A percentile compares a stretch with the other conserved stretches of the same genome.
Evolutionary conservation across 2,329 filamentous ascomycete genomes (phyloP).

Genomic region (Zymoseptoria ardabiliae): DNA sequence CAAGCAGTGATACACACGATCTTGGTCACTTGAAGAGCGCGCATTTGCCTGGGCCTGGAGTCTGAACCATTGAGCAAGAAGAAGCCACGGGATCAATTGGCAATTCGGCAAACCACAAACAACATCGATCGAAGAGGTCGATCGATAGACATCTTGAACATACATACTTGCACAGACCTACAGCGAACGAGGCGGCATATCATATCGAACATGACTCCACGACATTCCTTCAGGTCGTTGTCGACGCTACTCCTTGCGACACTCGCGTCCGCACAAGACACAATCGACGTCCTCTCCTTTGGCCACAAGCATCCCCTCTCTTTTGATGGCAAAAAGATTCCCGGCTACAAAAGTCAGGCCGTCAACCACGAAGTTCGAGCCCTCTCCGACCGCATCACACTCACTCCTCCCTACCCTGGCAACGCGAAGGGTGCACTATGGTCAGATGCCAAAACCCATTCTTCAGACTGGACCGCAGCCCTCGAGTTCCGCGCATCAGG

Average conservation of each 20-base stretch:
- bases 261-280: constrained; percentile 20
- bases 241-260: constrained; percentile 20
- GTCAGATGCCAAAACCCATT: constrained; percentile 57
- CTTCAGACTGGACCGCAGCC: constrained; percentile 63
- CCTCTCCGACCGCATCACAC: constrained; percentile 82
- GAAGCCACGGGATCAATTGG: neutral
- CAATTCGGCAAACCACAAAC: neutral
- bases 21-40: neutral
- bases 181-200: neutral
- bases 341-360: constrained; percentile 49
- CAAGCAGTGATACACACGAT: neutral
- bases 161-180: neutral
- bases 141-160: neutral
- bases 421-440: constrained; percentile 79
- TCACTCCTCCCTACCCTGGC: constrained; percentile 82
- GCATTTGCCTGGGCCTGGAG: neutral
- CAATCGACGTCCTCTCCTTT: constrained; percentile 54
- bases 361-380: constrained; percentile 51
- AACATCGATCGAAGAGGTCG: neutral
- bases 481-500: constrained; percentile 83
- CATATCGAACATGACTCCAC: neutral
- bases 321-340: constrained; percentile 45
- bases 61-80: neutral
- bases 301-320: constrained; percentile 47
- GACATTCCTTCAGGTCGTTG: constrained; percentile 9